Evolutionary conservation across 352 stramenopile genomes (phyloP).

Genomic region (Phytophthora niederhauseri): DNA sequence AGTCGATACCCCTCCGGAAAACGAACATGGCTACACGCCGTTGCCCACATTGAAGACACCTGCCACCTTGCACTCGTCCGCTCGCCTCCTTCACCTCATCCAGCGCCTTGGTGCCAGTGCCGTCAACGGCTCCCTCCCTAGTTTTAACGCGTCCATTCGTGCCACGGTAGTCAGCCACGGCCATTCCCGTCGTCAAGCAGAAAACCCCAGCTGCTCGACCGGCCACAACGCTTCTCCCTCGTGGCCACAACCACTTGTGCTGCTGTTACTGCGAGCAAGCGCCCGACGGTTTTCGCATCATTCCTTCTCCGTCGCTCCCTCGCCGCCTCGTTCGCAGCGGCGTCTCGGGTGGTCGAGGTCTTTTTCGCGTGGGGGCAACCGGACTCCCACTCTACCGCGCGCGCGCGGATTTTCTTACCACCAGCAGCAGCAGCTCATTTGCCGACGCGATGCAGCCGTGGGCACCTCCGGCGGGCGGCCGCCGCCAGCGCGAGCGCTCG

Average conservation of each 20-base stretch:
- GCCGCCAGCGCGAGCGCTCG: conserved; percentile 37
- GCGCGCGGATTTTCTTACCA: conserved; percentile 1
- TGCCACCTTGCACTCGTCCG: background rate
- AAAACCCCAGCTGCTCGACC: conserved; percentile 7
- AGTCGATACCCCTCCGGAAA: conserved; percentile 10
- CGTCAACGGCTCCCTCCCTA: background rate
- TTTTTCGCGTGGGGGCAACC: background rate
- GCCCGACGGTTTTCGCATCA: conserved; percentile 30
- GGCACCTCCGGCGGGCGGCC: conserved; percentile 18
- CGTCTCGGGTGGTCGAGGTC: background rate
- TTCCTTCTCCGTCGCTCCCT: background rate
- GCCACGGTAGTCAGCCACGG: conserved; percentile 26
- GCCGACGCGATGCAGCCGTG: conserved; percentile 36
- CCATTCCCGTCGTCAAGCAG: conserved; percentile 24
- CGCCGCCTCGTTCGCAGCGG: conserved; percentile 4
- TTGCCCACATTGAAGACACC: conserved; percentile 31
- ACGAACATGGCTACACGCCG: conserved; percentile 12
- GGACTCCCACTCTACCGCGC: conserved; percentile 21
- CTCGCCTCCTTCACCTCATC: background rate
- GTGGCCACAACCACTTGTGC: background rate
- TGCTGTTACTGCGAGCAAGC: conserved; percentile 15
- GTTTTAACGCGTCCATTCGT: conserved; percentile 1
- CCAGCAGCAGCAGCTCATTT: background rate
- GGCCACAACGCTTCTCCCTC: background rate
- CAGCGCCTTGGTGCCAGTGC: background rate